Percentiles rank a stretch among this genome's conserved stretches.
Evolutionary conservation across 2,329 filamentous ascomycete genomes (phyloP).

Genomic region (Aureobasidium sp.): DNA sequence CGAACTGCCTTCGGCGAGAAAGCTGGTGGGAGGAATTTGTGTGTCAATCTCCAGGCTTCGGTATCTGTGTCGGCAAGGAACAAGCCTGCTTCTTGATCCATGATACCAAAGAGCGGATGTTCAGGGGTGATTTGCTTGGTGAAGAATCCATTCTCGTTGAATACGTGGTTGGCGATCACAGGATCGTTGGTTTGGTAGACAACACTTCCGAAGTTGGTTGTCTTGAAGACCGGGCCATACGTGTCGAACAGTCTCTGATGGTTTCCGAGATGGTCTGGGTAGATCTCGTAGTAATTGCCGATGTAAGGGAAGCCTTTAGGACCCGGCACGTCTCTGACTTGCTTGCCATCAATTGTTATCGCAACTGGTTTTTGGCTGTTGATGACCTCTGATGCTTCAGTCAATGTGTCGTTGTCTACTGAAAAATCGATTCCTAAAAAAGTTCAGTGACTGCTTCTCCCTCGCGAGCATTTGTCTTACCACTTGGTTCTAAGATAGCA

Average conservation of each 20-base stretch:
- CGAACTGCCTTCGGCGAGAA: constrained; percentile 54
- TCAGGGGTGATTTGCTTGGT: constrained; percentile 36
- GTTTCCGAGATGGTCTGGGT: constrained; percentile 38
- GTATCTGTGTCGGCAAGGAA: constrained; percentile 44
- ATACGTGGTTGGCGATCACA: constrained; percentile 27
- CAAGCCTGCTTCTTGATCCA: constrained; percentile 26
- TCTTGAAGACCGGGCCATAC: constrained; percentile 34
- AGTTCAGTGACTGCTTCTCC: neutral
- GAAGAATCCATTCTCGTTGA: constrained; percentile 32
- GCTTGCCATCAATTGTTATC: constrained; percentile 45
- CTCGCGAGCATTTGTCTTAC: constrained; percentile 13
- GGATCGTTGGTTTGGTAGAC: constrained; percentile 34
- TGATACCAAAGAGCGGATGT: constrained; percentile 30
- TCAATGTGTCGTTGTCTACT: neutral
- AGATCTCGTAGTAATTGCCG: constrained; percentile 33
- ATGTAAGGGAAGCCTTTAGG: constrained; percentile 33
- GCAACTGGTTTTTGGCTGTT: constrained; percentile 21
- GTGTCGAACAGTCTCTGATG: constrained; percentile 35
- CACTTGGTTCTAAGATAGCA: constrained; percentile 26
- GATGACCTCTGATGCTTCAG: constrained; percentile 18
- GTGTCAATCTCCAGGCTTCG: constrained; percentile 44
- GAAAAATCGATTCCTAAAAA: constrained; percentile 19
- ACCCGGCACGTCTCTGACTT: constrained; percentile 37
- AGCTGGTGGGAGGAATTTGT: constrained; percentile 57
- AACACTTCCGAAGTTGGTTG: constrained; percentile 31